Conservation (phyloP, 1,139 yeast species). For the Candida labiduridarum region DNA sequence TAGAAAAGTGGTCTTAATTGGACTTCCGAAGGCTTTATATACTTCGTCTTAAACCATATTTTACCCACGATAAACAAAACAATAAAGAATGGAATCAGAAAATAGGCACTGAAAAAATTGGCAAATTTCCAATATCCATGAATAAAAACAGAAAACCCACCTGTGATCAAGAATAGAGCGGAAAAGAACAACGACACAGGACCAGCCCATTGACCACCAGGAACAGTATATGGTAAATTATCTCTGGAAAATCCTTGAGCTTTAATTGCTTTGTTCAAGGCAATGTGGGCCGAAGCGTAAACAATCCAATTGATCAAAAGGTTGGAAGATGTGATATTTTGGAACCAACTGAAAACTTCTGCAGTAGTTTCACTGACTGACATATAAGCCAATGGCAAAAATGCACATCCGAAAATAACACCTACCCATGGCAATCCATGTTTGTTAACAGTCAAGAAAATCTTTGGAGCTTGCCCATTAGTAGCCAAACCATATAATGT, state of each 20-base stretch:
- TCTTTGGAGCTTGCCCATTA: slow-evolving; percentile 42
- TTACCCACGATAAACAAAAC: slow-evolving; percentile 32
- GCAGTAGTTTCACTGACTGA: slow-evolving; percentile 22
- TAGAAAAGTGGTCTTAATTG: slow-evolving; percentile 33
- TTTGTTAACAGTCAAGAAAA: slow-evolving; percentile 43
- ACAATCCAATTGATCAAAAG: slow-evolving; percentile 29
- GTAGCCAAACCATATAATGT: slow-evolving; percentile 49
- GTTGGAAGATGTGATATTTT: slow-evolving; percentile 26
- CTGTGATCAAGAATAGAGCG: slow-evolving; percentile 35
- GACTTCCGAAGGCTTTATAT: slow-evolving; percentile 31
- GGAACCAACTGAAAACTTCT: slow-evolving; percentile 33
- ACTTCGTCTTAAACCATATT: slow-evolving; percentile 27
- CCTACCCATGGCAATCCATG: slow-evolving; percentile 25
- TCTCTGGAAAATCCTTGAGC: slow-evolving; percentile 40
- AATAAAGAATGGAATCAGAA: slow-evolving; percentile 34
- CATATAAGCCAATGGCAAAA: slow-evolving; percentile 34
- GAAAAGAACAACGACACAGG: slow-evolving; percentile 40
- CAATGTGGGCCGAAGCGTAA: slow-evolving; percentile 34
- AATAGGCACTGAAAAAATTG: slow-evolving; percentile 40
- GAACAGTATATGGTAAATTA: slow-evolving; percentile 35
- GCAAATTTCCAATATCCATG: slow-evolving; percentile 35
- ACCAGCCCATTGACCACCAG: slow-evolving; percentile 29
- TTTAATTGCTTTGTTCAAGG: slow-evolving; percentile 34
- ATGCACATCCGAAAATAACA: slow-evolving; percentile 25
- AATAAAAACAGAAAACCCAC: slow-evolving; percentile 42